Evolutionary conservation across 2,329 filamentous ascomycete species (phyloP), one percentile per base, ranked within the genome.

Genomic region (Tolypocladium guangdongense): DNA sequence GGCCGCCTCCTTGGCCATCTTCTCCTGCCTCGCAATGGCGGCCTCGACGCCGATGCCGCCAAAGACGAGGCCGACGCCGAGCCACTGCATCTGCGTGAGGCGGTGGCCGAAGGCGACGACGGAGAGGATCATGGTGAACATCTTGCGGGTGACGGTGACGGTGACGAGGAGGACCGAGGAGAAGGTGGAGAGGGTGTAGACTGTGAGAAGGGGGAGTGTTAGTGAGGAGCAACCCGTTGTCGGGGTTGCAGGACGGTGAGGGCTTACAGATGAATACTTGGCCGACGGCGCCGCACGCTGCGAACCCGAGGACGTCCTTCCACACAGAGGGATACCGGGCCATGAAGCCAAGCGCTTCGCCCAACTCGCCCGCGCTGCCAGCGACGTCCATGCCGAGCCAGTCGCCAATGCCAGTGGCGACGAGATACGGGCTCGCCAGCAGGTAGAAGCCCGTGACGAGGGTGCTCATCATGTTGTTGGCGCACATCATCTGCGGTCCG

Each of bases 401-500:
- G 59, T 81, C 76, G 56, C 86, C 78, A 18, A 84, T 55, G 7
- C 78, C 77, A 1, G 83, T 90, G 54, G 78, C 75, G 0, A 86
- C 87, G n/a, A 96, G 70, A 73, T 86, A 89, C 0, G 93, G 93
- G 62, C 84, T 87, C 22, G 90, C 64, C 20, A 92, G 59, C 46
- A 99, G 81, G 64, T 95, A 97, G 0, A 73, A 65, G 22, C 81
- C 77, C 4, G 91, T 97, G 54, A 97, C 76, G 48, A 83, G 65
- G 4, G 90, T 92, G 62, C 82, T 86, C 70, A 97, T 87, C 53
- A 96, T 75, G 68, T 97, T 99, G 71, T 96, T 90, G 39, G 92
- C 91, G 67, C 91, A 95, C 93, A 99, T 99, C 93, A 99, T 99
- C 78, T 99, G 93, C 55, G 92, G 90, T 11, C 93, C 93, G 3